Conservation (phyloP, 495 filamentous ascomycete species). For the Haplographium delicatum region DNA sequence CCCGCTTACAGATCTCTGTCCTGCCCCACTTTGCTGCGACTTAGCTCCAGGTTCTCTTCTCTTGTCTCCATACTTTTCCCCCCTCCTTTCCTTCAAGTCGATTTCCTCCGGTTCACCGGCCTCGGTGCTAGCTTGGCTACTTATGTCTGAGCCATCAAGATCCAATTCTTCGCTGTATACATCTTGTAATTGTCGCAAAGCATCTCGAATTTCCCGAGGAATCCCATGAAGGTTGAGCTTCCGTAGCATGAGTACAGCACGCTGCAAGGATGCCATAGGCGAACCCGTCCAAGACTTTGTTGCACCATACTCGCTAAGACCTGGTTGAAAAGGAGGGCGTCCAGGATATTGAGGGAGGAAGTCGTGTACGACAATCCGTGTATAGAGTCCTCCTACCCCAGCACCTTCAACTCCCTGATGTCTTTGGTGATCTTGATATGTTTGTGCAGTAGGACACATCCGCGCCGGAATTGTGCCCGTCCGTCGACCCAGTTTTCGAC, state of each 20-base stretch:
- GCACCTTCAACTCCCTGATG: constrained; percentile 14
- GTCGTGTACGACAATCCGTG: constrained; percentile 8
- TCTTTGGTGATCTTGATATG: constrained; percentile 17
- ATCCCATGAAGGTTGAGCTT: constrained; percentile 13
- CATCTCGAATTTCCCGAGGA: constrained; percentile 11
- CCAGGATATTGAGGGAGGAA: constrained; percentile 16
- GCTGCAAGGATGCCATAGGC: constrained; percentile 11
- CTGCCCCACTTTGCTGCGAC: constrained; percentile 1
- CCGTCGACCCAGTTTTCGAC: constrained; percentile 9
- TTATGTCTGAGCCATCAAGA: constrained; percentile 15
- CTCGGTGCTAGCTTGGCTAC: constrained; percentile 9
- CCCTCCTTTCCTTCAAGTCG: constrained; percentile 6
- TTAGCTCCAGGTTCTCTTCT: constrained; percentile 10
- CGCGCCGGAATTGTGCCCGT: constrained; percentile 8
- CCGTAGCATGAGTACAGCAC: constrained; percentile 15
- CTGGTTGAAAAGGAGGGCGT: constrained; percentile 11
- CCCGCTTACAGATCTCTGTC: constrained; percentile 12
- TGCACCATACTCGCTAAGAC: constrained; percentile 10
- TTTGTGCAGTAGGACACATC: constrained; percentile 16
- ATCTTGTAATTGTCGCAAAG: constrained; percentile 12
- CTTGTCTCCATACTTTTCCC: constrained; percentile 1
- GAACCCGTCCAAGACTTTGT: constrained; percentile 12
- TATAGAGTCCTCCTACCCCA: constrained; percentile 10
- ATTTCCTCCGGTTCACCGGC: not conserved
- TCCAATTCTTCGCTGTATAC: constrained; percentile 16